phyloP scores from a whole-genome alignment of 495 filamentous ascomycete species.

The Aspergillus cristatus region DNA sequence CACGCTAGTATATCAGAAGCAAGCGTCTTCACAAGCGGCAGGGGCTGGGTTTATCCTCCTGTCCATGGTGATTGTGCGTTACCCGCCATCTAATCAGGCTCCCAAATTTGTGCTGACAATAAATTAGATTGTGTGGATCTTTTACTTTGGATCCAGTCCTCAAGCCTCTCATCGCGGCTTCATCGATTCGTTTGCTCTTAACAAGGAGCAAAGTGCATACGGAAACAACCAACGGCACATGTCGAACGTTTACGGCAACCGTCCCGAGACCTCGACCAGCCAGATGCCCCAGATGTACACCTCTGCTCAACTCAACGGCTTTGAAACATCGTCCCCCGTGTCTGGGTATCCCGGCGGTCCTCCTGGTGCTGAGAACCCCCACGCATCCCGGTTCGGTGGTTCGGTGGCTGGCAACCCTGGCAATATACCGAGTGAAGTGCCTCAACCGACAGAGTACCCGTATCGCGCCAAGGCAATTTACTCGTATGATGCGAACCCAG shows the following conservation, averaged over 20 bases:
- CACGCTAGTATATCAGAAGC: slow-evolving; percentile 60
- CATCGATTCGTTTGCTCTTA: slow-evolving; percentile 89
- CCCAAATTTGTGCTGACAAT: slow-evolving; percentile 4
- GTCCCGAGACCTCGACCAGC: slow-evolving; percentile 74
- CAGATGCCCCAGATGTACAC: slow-evolving; percentile 94
- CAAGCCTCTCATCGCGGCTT: slow-evolving; percentile 81
- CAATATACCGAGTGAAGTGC: slow-evolving; percentile 50
- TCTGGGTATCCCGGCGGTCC: slow-evolving; percentile 63
- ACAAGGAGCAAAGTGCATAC: slow-evolving; percentile 67
- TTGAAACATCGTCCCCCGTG: slow-evolving; percentile 91
- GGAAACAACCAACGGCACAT: slow-evolving; percentile 57
- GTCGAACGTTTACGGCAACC: slow-evolving; percentile 40
- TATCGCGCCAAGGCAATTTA: slow-evolving; percentile 98
- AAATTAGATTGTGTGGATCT: slow-evolving; percentile 91
- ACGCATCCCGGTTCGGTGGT: slow-evolving; percentile 47
- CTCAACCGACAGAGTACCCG: slow-evolving; percentile 84
- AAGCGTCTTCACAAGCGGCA: slow-evolving; percentile 70
- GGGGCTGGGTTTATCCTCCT: slow-evolving; percentile 93
- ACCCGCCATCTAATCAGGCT: background rate
- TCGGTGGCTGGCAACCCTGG: slow-evolving; percentile 21
- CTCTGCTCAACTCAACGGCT: slow-evolving; percentile 84
- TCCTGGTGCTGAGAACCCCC: slow-evolving; percentile 48
- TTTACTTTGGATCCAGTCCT: slow-evolving; percentile 93
- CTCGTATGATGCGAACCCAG: slow-evolving; percentile 95
- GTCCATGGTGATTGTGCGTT: slow-evolving; percentile 81